These are phyloP conservation scores for Candida bentonensis DNA, from an alignment of 805 yeast genomes.

Conservation along the genomic window DNA sequence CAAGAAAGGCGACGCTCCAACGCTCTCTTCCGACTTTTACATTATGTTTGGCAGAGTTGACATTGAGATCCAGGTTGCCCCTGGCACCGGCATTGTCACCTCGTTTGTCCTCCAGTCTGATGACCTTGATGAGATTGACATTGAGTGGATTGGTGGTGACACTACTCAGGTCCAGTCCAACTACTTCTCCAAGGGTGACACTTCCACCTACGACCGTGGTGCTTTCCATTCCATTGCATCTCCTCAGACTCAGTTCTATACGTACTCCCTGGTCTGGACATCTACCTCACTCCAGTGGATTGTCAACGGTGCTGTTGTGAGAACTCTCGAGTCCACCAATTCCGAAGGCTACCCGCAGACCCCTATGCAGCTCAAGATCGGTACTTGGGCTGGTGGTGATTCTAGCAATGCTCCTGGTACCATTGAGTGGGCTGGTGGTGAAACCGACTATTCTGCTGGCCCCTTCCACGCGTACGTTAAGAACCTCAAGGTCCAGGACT, in stretches of 20 bases:
- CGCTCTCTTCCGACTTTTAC: constrained; percentile 62
- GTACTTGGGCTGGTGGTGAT: constrained; percentile 40
- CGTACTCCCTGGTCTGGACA: constrained; percentile 79
- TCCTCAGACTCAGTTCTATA: constrained; percentile 52
- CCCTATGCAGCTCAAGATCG: constrained; percentile 64
- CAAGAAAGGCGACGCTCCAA: constrained; percentile 61
- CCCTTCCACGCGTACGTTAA: constrained; percentile 50
- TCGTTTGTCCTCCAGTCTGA: constrained; percentile 72
- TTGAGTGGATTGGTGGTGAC: constrained; percentile 81
- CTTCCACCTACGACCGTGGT: constrained; percentile 70
- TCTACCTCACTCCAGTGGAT: constrained; percentile 52
- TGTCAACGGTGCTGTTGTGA: constrained; percentile 52
- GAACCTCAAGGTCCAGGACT: constrained; percentile 42
- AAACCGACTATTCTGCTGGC: constrained; percentile 30
- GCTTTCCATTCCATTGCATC: constrained; percentile 43
- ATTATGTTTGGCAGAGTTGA: constrained; percentile 83
- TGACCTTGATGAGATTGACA: constrained; percentile 79
- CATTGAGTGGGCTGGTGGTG: constrained; percentile 62
- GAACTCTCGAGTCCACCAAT: constrained; percentile 43
- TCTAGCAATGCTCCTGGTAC: constrained; percentile 41
- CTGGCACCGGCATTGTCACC: constrained; percentile 68
- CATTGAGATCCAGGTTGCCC: constrained; percentile 54
- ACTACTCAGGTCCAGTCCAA: constrained; percentile 53
- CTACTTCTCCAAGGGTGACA: constrained; percentile 69
- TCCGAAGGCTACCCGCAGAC: constrained; percentile 74